These are phyloP conservation scores for Paspalum vaginatum DNA, from an alignment of 176 grass and related monocot genomes.

Conservation along the genomic window DNA sequence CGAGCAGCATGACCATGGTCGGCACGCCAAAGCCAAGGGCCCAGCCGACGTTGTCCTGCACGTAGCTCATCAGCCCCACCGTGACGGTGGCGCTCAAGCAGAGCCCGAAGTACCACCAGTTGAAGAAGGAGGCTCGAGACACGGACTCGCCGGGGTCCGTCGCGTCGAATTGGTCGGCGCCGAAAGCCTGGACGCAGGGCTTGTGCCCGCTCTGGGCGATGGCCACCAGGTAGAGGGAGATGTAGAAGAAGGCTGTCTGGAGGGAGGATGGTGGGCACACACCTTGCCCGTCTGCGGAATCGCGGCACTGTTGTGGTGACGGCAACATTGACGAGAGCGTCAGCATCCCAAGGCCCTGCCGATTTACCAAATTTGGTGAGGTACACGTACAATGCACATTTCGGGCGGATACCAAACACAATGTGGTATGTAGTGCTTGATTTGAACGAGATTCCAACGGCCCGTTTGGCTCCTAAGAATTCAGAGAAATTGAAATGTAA, in stretches of 20 bases:
- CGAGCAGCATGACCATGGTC: constrained; percentile 44
- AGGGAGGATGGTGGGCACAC: constrained; percentile 19
- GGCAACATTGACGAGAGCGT: constrained; percentile 41
- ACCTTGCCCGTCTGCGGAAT: neutral
- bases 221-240: constrained; percentile 65
- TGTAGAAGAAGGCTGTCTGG: constrained; percentile 50
- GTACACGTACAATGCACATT: neutral
- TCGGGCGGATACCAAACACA: neutral
- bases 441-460: neutral
- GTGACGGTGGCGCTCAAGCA: constrained; percentile 34
- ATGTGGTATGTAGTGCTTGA: neutral
- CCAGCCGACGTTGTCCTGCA: constrained; percentile 69
- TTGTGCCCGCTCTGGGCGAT: constrained; percentile 62
- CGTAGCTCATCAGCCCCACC: constrained; percentile 45
- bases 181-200: constrained; percentile 68
- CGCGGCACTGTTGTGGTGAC: neutral
- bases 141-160: constrained; percentile 39
- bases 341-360: constrained; percentile 52
- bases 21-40: constrained; percentile 59
- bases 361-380: neutral
- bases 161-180: constrained; percentile 66
- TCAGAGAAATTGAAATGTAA: no score
- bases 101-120: constrained; percentile 65
- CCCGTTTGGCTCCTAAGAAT: no score
- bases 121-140: constrained; percentile 64